Conservation (phyloP, 192 early-diverging fungal species). For the Globomyces pollinis-pini region DNA sequence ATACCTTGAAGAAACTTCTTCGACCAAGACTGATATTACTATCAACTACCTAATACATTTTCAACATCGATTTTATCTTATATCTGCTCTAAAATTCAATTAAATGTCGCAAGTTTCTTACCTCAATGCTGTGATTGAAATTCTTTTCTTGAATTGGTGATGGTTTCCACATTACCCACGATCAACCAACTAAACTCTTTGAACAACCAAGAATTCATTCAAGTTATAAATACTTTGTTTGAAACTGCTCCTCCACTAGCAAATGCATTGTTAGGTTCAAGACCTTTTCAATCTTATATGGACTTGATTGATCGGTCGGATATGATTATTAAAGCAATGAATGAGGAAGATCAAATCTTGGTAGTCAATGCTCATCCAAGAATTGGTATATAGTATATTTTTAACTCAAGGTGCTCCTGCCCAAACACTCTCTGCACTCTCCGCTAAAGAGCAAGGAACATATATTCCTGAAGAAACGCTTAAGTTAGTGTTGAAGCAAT, state of each 20-base stretch:
- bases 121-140: no score
- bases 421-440: conserved; percentile 22
- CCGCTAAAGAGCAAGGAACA: conserved; percentile 22
- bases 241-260: conserved; percentile 81
- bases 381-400: no score
- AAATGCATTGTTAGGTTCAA: conserved; percentile 51
- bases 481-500: conserved; percentile 21
- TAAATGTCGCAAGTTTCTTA: no score
- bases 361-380: conserved; percentile 87
- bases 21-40: no score
- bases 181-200: conserved; percentile 21
- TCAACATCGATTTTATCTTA: no score
- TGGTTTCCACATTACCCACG: conserved; percentile 18
- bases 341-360: conserved; percentile 57
- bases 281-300: conserved; percentile 66
- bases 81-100: no score
- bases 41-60: no score
- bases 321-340: conserved; percentile 22
- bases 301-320: conserved; percentile 57
- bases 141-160: no score
- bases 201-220: conserved; percentile 10
- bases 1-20: no score
- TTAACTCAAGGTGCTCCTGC: conserved; percentile 36
- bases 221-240: conserved; percentile 61
- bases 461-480: neutral